phyloP scores from a whole-genome alignment of 2,329 filamentous ascomycete species.

The Fonsecaea erecta region DNA sequence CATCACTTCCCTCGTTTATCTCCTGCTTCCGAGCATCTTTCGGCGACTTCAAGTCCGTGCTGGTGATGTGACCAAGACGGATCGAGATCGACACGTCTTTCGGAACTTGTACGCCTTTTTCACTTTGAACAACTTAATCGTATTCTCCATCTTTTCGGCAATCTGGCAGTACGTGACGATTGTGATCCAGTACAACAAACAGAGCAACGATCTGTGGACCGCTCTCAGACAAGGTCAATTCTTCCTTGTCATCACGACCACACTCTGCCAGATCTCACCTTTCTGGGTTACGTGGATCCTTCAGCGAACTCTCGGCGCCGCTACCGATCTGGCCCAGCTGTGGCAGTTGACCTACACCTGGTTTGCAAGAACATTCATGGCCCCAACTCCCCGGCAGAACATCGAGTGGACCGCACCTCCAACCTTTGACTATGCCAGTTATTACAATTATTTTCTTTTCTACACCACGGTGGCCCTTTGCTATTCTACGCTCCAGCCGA shows the following conservation, averaged over 20 bases:
- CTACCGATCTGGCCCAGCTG: slow-evolving; percentile 89
- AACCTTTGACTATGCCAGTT: slow-evolving; percentile 90
- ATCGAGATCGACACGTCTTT: slow-evolving; percentile 87
- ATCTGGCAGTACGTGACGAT: slow-evolving; percentile 73
- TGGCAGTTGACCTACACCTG: slow-evolving; percentile 84
- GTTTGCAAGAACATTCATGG: slow-evolving; percentile 80
- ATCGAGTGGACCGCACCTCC: slow-evolving; percentile 93
- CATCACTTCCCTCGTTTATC: slow-evolving; percentile 83
- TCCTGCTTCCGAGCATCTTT: slow-evolving; percentile 88
- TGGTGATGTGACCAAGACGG: slow-evolving; percentile 89
- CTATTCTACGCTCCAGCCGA: slow-evolving; percentile 82
- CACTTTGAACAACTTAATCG: slow-evolving; percentile 92
- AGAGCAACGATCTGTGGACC: slow-evolving; percentile 67
- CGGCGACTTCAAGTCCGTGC: slow-evolving; percentile 80
- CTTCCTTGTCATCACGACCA: slow-evolving; percentile 67
- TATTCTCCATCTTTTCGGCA: slow-evolving; percentile 90
- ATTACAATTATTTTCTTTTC: slow-evolving; percentile 98
- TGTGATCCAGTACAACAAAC: slow-evolving; percentile 64
- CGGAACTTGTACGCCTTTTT: slow-evolving; percentile 94
- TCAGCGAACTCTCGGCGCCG: slow-evolving; percentile 88
- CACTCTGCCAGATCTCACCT: slow-evolving; percentile 78
- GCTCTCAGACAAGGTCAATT: slow-evolving; percentile 69
- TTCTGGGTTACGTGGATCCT: slow-evolving; percentile 96
- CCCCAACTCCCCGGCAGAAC: slow-evolving; percentile 84
- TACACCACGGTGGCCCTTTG: slow-evolving; percentile 88